These are phyloP conservation scores for Trichoderma sp. DNA, from an alignment of 2,329 filamentous ascomycete genomes.

Conservation along the genomic window DNA sequence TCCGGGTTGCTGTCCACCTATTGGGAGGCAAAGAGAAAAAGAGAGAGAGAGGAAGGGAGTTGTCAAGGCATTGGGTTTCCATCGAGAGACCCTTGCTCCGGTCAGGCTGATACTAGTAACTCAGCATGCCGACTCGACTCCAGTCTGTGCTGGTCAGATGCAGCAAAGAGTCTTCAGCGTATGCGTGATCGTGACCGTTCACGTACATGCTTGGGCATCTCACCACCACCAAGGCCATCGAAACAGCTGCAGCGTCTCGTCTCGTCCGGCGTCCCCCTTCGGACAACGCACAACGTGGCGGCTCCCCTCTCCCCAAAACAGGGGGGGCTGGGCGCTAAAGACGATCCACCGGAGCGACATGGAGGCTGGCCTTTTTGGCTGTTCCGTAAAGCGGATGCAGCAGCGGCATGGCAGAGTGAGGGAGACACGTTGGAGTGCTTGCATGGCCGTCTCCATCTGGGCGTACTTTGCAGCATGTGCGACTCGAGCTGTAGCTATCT, in stretches of 20 bases:
- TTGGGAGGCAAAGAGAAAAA: background rate
- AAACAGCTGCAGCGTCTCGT: too few relatives aligned
- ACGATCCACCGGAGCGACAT: slow-evolving; percentile 18
- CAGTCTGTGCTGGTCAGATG: too few relatives aligned
- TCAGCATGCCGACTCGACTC: too few relatives aligned
- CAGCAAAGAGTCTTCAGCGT: too few relatives aligned
- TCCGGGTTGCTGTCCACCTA: background rate
- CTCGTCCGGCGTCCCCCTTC: too few relatives aligned
- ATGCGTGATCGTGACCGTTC: too few relatives aligned
- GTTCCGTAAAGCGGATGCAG: slow-evolving; percentile 22
- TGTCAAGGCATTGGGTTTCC: too few relatives aligned
- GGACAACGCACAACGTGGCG: slow-evolving; percentile 27
- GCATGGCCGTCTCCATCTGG: slow-evolving; percentile 18
- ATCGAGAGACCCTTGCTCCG: background rate
- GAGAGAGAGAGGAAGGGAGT: background rate
- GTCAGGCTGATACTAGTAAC: too few relatives aligned
- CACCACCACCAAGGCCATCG: too few relatives aligned
- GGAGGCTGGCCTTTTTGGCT: slow-evolving; percentile 3
- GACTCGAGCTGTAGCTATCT: too few relatives aligned
- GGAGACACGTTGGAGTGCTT: slow-evolving; percentile 25
- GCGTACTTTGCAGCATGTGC: background rate
- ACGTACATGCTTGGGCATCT: too few relatives aligned
- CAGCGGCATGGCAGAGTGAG: slow-evolving; percentile 6
- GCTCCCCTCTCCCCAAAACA: slow-evolving; percentile 18
- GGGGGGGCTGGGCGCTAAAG: slow-evolving; percentile 26